A percentile compares a stretch with the other conserved stretches of the same genome.
These are phyloP conservation scores for Vigna mungo DNA, from an alignment of 306 rosid species.

Conservation along the genomic window DNA sequence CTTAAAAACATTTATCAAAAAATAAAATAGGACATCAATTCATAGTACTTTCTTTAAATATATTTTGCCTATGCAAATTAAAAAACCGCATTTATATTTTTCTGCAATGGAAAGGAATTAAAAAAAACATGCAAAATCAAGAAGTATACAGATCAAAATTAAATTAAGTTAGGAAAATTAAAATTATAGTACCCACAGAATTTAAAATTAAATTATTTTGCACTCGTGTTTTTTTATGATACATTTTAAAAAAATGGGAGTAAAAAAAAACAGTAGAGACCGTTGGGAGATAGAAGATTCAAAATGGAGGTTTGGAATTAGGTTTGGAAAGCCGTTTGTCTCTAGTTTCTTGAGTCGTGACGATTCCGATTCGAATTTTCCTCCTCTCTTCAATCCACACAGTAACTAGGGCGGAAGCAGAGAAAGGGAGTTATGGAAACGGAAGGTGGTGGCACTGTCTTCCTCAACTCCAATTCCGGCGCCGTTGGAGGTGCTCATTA, in stretches of 20 bases:
- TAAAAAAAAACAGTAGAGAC: neutral
- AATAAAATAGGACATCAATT: neutral
- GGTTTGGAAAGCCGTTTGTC: slow-evolving; percentile 64
- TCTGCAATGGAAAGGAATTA: no score
- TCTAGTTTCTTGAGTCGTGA: slow-evolving; percentile 1
- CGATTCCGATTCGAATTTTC: slow-evolving; percentile 44
- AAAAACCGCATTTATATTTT: no score
- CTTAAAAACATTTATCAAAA: no score
- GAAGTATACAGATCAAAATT: neutral
- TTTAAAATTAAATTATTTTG: no score
- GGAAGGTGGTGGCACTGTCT: slow-evolving; percentile 51
- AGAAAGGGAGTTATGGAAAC: slow-evolving; percentile 36
- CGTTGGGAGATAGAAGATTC: neutral
- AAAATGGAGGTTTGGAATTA: slow-evolving; percentile 54
- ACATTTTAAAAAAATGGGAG: neutral
- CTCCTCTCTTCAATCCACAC: slow-evolving; percentile 37
- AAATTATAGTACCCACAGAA: neutral
- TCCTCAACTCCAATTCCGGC: slow-evolving; percentile 47
- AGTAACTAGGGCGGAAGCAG: neutral
- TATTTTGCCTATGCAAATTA: no score
- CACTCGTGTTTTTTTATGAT: neutral
- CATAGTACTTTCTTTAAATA: neutral
- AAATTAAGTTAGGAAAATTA: neutral
- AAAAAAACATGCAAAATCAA: neutral
- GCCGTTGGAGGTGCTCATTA: slow-evolving; percentile 47